phyloP scores from a whole-genome alignment of 169 alveolate species.

The Cryptosporidium viatorum region DNA sequence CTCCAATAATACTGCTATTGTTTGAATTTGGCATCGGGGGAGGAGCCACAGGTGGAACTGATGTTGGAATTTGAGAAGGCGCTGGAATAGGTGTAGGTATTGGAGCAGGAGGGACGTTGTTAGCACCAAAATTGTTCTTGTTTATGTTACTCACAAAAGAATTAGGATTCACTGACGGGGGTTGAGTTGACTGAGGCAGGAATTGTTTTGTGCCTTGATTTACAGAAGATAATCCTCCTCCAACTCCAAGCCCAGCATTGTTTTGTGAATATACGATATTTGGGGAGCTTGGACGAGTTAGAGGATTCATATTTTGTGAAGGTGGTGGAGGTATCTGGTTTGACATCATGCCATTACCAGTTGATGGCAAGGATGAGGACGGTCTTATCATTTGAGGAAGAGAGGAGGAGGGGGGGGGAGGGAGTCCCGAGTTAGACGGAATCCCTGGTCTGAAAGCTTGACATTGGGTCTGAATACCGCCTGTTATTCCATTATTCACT shows the following conservation, averaged over 20 bases:
- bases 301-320: neutral
- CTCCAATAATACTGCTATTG: slow-evolving; percentile 10
- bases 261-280: neutral
- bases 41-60: slow-evolving; percentile 4
- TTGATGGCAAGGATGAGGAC: slow-evolving; percentile 22
- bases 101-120: neutral
- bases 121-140: neutral
- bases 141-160: neutral
- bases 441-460: neutral
- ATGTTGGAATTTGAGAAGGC: neutral
- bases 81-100: neutral
- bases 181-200: neutral
- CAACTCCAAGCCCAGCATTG: neutral
- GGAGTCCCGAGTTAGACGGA: slow-evolving; percentile 7
- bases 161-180: neutral
- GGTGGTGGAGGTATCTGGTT: slow-evolving; percentile 37
- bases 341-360: neutral
- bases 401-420: slow-evolving; percentile 20
- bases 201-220: slow-evolving; percentile 4
- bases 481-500: neutral
- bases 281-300: slow-evolving; percentile 70
- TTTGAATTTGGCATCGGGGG: slow-evolving; percentile 13
- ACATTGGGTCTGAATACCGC: neutral
- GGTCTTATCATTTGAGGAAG: slow-evolving; percentile 15
- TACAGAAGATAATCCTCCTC: neutral